Percentiles rank a stretch among this genome's conserved stretches.
Evolutionary conservation across 352 stramenopile genomes (phyloP).

Genomic region (Globisporangium viniferum): DNA sequence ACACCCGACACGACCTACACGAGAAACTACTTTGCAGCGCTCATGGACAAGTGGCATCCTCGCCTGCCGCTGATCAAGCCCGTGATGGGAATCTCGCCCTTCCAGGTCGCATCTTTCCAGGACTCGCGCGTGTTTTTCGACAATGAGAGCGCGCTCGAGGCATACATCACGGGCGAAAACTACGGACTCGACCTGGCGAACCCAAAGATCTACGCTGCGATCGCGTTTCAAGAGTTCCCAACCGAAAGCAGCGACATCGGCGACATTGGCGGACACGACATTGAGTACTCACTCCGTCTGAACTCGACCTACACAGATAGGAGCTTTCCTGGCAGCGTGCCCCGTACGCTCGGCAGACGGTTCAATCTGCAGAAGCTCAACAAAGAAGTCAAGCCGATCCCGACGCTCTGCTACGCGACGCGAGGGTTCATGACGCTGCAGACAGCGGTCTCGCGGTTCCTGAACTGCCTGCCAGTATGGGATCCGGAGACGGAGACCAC

Average conservation of each 20-base stretch:
- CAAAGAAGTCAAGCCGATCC: constrained; percentile 19
- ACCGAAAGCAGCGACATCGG: constrained; percentile 29
- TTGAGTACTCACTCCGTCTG: constrained; percentile 64
- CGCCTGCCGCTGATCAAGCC: constrained; percentile 41
- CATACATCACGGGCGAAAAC: constrained; percentile 42
- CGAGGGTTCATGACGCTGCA: constrained; percentile 74
- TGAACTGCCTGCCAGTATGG: constrained; percentile 68
- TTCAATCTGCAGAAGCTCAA: constrained; percentile 21
- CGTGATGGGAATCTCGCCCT: constrained; percentile 35
- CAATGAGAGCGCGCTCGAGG: constrained; percentile 47
- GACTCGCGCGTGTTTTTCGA: constrained; percentile 63
- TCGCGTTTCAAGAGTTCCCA: constrained; percentile 59
- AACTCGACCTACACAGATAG: constrained; percentile 49
- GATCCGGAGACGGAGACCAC: constrained; percentile 25
- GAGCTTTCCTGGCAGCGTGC: constrained; percentile 36
- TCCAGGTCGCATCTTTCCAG: constrained; percentile 48
- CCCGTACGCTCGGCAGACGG: constrained; percentile 29
- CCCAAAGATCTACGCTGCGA: constrained; percentile 67
- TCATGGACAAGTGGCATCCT: constrained; percentile 57
- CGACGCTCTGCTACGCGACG: constrained; percentile 47
- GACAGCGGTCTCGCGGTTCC: constrained; percentile 55
- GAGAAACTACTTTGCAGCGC: constrained; percentile 49
- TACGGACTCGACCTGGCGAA: constrained; percentile 46
- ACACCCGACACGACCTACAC: constrained; percentile 65
- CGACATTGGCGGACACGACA: constrained; percentile 27